Percentiles rank a stretch among this genome's conserved stretches.
These are phyloP conservation scores for Rubroboletus pulcherrimus DNA, from an alignment of 768 basidiomycete species.

Conservation along the genomic window DNA sequence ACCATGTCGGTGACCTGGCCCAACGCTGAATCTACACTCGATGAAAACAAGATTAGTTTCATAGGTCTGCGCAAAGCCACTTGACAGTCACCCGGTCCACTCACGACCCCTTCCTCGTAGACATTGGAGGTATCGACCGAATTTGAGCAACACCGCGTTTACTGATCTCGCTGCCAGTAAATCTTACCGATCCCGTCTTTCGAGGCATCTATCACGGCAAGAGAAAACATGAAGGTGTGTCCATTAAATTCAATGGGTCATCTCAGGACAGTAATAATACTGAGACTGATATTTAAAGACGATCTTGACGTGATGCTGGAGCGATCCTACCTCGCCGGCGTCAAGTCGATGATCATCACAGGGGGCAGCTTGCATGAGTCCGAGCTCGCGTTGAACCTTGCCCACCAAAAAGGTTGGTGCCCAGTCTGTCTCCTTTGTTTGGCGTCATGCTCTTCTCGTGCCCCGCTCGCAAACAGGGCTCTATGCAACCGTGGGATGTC, in stretches of 20 bases:
- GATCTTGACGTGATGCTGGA: slow-evolving; percentile 58
- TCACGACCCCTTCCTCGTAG: slow-evolving; percentile 18
- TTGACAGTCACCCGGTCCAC: not conserved
- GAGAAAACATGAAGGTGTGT: slow-evolving; percentile 47
- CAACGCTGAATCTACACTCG: not conserved
- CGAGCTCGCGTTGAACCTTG: slow-evolving; percentile 54
- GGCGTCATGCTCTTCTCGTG: not conserved
- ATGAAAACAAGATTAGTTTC: slow-evolving; percentile 24
- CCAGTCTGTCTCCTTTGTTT: not conserved
- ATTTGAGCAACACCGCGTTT: not conserved
- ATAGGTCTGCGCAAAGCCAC: slow-evolving; percentile 30
- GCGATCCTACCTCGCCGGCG: slow-evolving; percentile 55
- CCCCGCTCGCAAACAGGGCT: slow-evolving; percentile 38
- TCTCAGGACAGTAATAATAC: not conserved
- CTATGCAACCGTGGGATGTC: slow-evolving; percentile 75
- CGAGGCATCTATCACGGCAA: slow-evolving; percentile 48
- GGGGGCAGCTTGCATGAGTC: slow-evolving; percentile 70
- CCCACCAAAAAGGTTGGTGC: slow-evolving; percentile 47
- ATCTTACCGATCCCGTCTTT: slow-evolving; percentile 58
- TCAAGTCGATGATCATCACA: slow-evolving; percentile 72
- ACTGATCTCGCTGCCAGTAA: slow-evolving; percentile 32
- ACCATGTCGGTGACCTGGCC: slow-evolving; percentile 2
- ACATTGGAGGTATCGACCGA: slow-evolving; percentile 36
- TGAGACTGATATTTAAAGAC: slow-evolving; percentile 35
- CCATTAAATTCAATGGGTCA: not conserved